Evolutionary conservation across 2,329 filamentous ascomycete species (phyloP), one percentile per base, ranked within the genome.

Genomic region (Zasmidium citrigriseum): DNA sequence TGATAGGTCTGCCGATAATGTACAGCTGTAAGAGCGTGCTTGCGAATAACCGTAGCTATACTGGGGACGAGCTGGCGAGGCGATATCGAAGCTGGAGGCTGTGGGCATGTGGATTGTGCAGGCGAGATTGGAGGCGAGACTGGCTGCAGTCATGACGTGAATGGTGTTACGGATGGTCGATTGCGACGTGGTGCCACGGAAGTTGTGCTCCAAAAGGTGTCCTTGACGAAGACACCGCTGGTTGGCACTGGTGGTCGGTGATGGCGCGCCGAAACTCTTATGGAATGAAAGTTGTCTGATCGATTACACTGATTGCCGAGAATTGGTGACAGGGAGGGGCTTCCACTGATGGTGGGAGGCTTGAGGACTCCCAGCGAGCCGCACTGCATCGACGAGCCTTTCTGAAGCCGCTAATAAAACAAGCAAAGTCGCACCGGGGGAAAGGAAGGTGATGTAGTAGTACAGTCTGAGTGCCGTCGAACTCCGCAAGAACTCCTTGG

Each of bases 361-460:
- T 59, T 59, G 56, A 62, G 24, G 51, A 57, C 54, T 57, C 61
- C 54, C 50, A 55, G 56, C 54, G 56, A 61, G 63, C 57, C 59
- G 64, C 52, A 58, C 34, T 58, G 62, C 51, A 60, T 63, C 57
- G 60, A 58, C 55, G 54, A 60, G 51, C 52, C 49, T 47, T 60
- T 59, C 49, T 58, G 63, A 59, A 46, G 63, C 64, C 63, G 67
- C 64, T 70, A 72, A 66, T 70, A 69, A 70, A 61, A 72, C 68
- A 71, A 67, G 61, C 62, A 62, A 67, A 70, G 68, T 69, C 68
- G 68, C 67, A 71, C 68, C 69, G 62, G 67, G 65, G 27, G 64
- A 61, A 63, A 52, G 65, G 61, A 65, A 67, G 62, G 59, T 65
- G 65, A 68, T 67, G 64, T 70, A 67, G 60, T 68, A 70, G 62